phyloP scores from a whole-genome alignment of 257 asterid genomes.

The Fraxinus americana region DNA sequence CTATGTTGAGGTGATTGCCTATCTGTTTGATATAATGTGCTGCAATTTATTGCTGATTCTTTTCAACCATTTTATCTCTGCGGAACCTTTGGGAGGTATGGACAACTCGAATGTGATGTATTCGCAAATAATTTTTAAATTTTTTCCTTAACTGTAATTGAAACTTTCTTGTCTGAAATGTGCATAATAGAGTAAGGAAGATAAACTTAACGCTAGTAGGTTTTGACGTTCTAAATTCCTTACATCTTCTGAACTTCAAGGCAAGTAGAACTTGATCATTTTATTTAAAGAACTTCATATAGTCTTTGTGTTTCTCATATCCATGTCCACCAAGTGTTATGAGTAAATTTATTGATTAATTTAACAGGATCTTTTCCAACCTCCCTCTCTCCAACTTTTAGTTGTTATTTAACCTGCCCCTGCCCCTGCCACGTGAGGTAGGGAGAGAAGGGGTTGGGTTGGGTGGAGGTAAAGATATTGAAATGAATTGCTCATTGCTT shows the following conservation, averaged over 20 bases:
- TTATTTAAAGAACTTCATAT: neutral
- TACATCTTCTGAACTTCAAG: neutral
- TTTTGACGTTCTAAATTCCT: neutral
- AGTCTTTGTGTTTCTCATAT: neutral
- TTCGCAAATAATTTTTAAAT: neutral
- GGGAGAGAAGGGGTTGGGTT: too few species aligned
- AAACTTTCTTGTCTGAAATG: neutral
- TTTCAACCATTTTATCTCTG: neutral
- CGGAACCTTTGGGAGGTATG: neutral
- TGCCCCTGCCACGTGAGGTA: too few species aligned
- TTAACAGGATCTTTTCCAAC: too few species aligned
- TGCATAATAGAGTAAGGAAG: neutral
- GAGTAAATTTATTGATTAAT: too few species aligned
- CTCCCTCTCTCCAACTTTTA: too few species aligned
- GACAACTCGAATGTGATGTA: neutral
- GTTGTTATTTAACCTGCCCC: too few species aligned
- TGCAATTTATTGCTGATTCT: neutral
- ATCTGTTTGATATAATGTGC: neutral
- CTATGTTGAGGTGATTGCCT: neutral
- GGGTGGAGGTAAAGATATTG: neutral
- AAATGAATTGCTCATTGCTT: neutral
- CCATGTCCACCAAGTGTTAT: neutral
- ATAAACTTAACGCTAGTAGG: neutral
- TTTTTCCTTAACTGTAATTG: neutral
- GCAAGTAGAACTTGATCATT: neutral